Evolutionary conservation across 768 basidiomycete species (phyloP), one percentile per base, ranked within the genome.

Genomic region (Hypholoma fasciculare): DNA sequence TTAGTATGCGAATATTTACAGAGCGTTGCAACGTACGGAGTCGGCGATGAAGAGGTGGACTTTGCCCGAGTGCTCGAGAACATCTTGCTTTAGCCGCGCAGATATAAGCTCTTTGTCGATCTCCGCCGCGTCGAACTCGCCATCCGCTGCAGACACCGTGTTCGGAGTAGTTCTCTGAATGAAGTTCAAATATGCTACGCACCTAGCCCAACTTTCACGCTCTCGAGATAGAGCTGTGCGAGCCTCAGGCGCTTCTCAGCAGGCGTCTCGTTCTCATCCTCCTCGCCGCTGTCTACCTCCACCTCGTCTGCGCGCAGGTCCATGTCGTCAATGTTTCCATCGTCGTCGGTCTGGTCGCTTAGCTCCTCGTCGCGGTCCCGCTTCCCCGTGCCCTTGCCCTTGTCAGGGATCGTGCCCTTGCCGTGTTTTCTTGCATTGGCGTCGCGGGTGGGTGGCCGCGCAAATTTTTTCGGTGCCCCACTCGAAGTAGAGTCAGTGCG

Each of bases 41-140:
- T 91, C 86, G 26, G 90, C 90, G 50, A 96, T 76, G 68, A 89
- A 92, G 42, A 90, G 72, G 72, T 95, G 90, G 7, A 94, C 78
- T 72, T 90, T 95, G 49, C 94, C 95, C 4, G 92, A 87, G 67
- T 96, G 87, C 62, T 95, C 89, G 48, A 94, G 72, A 5, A 96
- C 94, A 75, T 98, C 96, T 70, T 94, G 87, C 70, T 94, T 93
- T 61, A 99, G 78, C 55, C 97, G 80, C 17, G 94, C 82, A 44
- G 91, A 91, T 60, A 99, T 92, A 61, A 98, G 79, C 63, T 98
- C 96, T 65, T 85, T 84, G 78, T 99, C 97, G 26, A 98, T 87
- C 64, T 98, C 96, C 1, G 92, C 95, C 4, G 97, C 97, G 69
- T 99, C 96, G 61, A 87, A 95, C 61, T 94, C 94, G 36, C 90